Conservation (phyloP, 2,329 filamentous ascomycete species). For the Pseudocercospora eumusae region DNA sequence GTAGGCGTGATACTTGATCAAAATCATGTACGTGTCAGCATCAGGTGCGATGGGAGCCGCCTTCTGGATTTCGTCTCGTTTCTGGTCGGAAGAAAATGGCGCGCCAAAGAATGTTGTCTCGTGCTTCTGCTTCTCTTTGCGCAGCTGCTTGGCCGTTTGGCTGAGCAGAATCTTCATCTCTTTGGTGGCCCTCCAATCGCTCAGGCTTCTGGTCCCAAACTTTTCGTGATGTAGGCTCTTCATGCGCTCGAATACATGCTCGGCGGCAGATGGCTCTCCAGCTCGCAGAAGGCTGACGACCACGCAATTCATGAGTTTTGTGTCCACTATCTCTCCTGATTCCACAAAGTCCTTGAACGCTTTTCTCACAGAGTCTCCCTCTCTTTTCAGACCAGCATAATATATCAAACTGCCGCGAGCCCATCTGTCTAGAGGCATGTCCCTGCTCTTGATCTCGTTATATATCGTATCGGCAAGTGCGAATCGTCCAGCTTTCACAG, state of each 20-base stretch:
- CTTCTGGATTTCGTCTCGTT: conserved; percentile 60
- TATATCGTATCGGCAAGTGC: conserved; percentile 80
- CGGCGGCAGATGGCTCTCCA: conserved; percentile 73
- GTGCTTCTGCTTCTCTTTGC: conserved; percentile 53
- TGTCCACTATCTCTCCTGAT: conserved; percentile 84
- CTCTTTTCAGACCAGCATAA: conserved; percentile 73
- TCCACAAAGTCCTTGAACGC: conserved; percentile 83
- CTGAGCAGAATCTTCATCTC: conserved; percentile 53
- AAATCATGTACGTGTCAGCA: conserved; percentile 73
- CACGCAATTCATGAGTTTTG: conserved; percentile 80
- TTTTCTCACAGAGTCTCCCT: conserved; percentile 71
- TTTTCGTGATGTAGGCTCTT: conserved; percentile 59
- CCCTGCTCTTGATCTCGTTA: conserved; percentile 73
- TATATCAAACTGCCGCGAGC: conserved; percentile 81
- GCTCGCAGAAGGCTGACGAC: conserved; percentile 75
- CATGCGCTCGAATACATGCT: conserved; percentile 83
- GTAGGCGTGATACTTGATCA: conserved; percentile 73
- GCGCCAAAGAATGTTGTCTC: conserved; percentile 47
- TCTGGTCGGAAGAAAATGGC: conserved; percentile 27
- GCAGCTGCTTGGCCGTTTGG: conserved; percentile 46
- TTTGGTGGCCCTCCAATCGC: conserved; percentile 47
- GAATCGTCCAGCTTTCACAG: conserved; percentile 82
- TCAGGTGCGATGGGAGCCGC: conserved; percentile 70
- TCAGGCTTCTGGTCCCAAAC: conserved; percentile 35
- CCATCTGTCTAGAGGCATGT: conserved; percentile 70